phyloP scores from a whole-genome alignment of 129 eudicot species.

The Logfia minima region DNA sequence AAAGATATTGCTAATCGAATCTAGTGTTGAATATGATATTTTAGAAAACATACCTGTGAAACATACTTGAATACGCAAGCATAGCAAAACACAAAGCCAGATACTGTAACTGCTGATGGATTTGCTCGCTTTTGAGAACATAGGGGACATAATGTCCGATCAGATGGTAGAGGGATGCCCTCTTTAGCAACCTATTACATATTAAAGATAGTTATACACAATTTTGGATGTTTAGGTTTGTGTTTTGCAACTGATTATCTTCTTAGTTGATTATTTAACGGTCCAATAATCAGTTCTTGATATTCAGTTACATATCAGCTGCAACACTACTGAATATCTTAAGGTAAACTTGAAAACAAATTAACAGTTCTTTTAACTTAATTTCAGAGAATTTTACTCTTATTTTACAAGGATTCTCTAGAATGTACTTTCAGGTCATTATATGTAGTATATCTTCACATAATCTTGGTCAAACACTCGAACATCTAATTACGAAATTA shows the following conservation, averaged over 20 bases:
- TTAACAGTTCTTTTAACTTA: background rate
- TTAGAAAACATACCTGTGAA: conserved; percentile 58
- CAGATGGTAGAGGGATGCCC: conserved; percentile 84
- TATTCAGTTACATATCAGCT: background rate
- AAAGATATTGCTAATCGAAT: background rate
- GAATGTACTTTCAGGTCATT: background rate
- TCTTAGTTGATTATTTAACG: background rate
- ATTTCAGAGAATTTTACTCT: background rate
- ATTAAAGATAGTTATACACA: background rate
- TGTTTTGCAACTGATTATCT: background rate
- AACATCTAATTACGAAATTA: background rate
- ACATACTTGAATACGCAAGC: conserved; percentile 89
- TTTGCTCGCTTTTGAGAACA: conserved; percentile 86
- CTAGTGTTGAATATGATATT: conserved; percentile 4
- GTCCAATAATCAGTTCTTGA: background rate
- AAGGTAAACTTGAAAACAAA: background rate
- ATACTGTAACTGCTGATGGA: conserved; percentile 77
- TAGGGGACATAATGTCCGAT: conserved; percentile 71
- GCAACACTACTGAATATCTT: background rate
- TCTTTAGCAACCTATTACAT: conserved; percentile 75
- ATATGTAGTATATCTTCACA: too few species aligned
- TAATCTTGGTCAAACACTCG: too few species aligned
- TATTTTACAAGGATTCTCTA: background rate
- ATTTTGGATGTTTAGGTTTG: background rate
- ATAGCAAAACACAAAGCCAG: conserved; percentile 93